Evolutionary conservation across 2,329 filamentous ascomycete species (phyloP).

Genomic region (Aureobasidium sp.): DNA sequence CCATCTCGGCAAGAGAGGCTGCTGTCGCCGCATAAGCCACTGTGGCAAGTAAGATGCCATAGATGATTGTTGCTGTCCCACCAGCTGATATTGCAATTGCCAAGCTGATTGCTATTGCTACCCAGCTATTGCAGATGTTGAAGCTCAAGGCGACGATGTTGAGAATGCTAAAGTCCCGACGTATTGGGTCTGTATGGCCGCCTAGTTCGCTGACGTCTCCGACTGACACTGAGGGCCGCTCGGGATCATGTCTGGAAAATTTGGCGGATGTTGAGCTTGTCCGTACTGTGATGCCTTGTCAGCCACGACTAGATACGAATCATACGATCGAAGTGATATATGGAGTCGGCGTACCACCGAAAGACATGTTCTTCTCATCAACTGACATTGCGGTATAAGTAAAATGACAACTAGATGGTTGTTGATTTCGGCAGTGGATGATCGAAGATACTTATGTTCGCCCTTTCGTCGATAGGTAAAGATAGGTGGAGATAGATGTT

Average conservation of each 20-base stretch:
- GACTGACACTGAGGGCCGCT: background rate
- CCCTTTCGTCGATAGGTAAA: no score
- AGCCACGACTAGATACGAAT: no score
- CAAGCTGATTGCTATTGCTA: constrained; percentile 52
- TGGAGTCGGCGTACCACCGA: background rate
- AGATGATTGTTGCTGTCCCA: constrained; percentile 21
- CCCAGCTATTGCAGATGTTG: constrained; percentile 56
- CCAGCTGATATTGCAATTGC: constrained; percentile 42
- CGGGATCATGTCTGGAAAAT: background rate
- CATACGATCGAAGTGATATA: no score
- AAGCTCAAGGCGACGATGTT: constrained; percentile 46
- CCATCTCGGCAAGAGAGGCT: constrained; percentile 21
- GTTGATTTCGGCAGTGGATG: background rate
- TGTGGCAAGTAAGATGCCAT: constrained; percentile 17
- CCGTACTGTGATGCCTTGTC: no score
- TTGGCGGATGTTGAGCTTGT: background rate
- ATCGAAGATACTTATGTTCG: background rate
- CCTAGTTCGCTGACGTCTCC: background rate
- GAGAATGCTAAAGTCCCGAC: constrained; percentile 52
- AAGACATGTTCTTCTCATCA: background rate
- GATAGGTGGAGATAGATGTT: background rate
- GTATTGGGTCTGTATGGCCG: constrained; percentile 37
- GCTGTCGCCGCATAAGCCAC: constrained; percentile 20
- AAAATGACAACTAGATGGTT: background rate
- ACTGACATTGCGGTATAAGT: background rate